A percentile compares a stretch with the other conserved stretches of the same genome.
Conservation (phyloP, 2,329 filamentous ascomycete species). For the Sclerotinia subarctica region DNA sequence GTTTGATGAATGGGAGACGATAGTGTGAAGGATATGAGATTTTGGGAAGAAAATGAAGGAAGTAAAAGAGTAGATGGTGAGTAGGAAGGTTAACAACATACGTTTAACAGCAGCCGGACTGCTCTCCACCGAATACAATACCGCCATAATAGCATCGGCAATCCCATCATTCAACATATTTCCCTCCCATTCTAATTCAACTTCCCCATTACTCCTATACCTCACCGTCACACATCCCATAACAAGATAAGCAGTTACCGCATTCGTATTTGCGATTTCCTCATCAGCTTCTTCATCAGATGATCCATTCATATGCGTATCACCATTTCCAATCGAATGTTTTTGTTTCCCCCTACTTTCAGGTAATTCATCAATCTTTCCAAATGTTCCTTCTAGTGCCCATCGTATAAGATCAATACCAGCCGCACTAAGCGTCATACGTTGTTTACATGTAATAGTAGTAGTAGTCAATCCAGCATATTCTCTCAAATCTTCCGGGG, state of each 20-base stretch:
- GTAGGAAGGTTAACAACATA: slow-evolving; percentile 44
- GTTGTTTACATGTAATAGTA: slow-evolving; percentile 88
- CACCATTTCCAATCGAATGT: slow-evolving; percentile 37
- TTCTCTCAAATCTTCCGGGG: slow-evolving; percentile 89
- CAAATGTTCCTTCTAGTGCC: slow-evolving; percentile 93
- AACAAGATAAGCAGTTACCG: slow-evolving; percentile 61
- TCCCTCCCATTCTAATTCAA: slow-evolving; percentile 95
- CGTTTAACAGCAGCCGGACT: slow-evolving; percentile 93
- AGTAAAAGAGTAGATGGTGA: slow-evolving; percentile 22
- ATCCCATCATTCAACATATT: slow-evolving; percentile 98
- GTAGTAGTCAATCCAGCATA: slow-evolving; percentile 97
- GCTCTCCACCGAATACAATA: slow-evolving; percentile 87
- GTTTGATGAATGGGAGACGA: slow-evolving; percentile 25
- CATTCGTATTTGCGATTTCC: slow-evolving; percentile 49
- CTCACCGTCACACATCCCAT: slow-evolving; percentile 91
- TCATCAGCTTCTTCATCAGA: slow-evolving; percentile 62
- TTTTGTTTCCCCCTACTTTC: slow-evolving; percentile 41
- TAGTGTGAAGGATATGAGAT: neutral
- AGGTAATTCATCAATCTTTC: slow-evolving; percentile 67
- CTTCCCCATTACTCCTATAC: slow-evolving; percentile 71
- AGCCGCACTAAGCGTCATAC: slow-evolving; percentile 80
- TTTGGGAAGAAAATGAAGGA: slow-evolving; percentile 21
- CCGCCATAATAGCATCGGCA: slow-evolving; percentile 93
- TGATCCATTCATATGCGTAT: slow-evolving; percentile 40
- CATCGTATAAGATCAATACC: slow-evolving; percentile 89